Evolutionary conservation across 768 basidiomycete genomes (phyloP), one percentile per base, ranked within the genome.

Genomic region (Dentipellis sp.): DNA sequence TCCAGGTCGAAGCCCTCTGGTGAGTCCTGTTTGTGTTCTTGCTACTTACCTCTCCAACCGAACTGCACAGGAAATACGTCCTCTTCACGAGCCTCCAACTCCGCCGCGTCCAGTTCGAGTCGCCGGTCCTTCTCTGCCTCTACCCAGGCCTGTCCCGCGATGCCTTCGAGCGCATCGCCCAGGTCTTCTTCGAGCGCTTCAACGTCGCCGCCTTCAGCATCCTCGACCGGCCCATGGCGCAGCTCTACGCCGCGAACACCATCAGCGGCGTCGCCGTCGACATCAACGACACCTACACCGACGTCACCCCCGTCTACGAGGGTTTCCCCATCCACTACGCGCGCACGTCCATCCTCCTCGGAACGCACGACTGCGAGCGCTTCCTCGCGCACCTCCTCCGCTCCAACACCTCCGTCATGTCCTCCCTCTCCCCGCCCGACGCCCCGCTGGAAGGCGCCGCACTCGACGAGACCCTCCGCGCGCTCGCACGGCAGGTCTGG

Each of bases 171-270:
- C 77, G 77, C 46, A 78, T 87, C 63, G 87, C 85, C 63, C 91
- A 88, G 64, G 77, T 90, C 39, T 91, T 94, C 71, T 97, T 97
- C 63, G 93, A 95, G 66, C 86, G 89, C 22, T 90, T 94, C 79
- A 93, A 94, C 65, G 86, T 88, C 23, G 86, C 94, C 9, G 89
- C 84, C 14, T 81, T 94, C 60, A 79, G 80, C 54, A 76, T 94
- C 61, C 74, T 93, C 51, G 87, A 94, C 56, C 88, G 91, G 0
- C 86, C 93, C 19, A 79, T 93, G 68, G 81, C 89, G 9, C 89
- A 93, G 62, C 72, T 94, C 46, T 94, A 90, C 69, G 82, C 91
- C 19, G 80, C 80, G 14, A 86, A 84, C 61, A 76, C 76, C 55
- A 75, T 89, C 56, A 81, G 71, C 54, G 91, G 91, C 49, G 70